These are phyloP conservation scores for Globisporangium nunn DNA, from an alignment of 352 stramenopile species.

Conservation along the genomic window DNA sequence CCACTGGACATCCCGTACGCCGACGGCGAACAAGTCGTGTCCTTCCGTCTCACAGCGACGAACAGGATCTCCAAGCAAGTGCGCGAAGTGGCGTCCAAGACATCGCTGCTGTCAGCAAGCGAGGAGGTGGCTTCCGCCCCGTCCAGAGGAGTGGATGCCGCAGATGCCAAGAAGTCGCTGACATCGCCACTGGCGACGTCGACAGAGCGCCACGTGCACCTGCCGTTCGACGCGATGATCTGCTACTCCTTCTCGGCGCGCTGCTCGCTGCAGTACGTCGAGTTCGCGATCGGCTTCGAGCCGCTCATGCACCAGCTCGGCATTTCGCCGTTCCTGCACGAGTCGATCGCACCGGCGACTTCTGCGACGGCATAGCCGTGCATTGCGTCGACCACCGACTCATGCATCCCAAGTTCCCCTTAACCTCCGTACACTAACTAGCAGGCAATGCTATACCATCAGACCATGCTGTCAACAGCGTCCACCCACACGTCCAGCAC, in stretches of 20 bases:
- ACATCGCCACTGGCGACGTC: background rate
- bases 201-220: conserved; percentile 63
- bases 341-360: background rate
- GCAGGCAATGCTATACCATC: background rate
- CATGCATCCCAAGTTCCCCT: background rate
- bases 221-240: conserved; percentile 75
- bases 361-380: background rate
- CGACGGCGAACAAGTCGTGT: conserved; percentile 44
- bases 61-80: conserved; percentile 68
- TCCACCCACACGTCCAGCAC: too few species aligned
- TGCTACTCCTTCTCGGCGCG: conserved; percentile 69
- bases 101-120: conserved; percentile 37
- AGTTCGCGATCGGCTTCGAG: conserved; percentile 85
- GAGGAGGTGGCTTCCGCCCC: conserved; percentile 2
- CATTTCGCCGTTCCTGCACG: conserved; percentile 44
- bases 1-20: conserved; percentile 60
- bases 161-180: conserved; percentile 1
- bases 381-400: too few species aligned
- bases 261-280: conserved; percentile 64
- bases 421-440: background rate
- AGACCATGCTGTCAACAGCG: too few species aligned
- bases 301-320: conserved; percentile 70
- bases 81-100: conserved; percentile 49
- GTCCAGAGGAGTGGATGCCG: too few species aligned
- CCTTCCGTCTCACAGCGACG: conserved; percentile 60